Conservation (phyloP, 257 asterid genomes). For the Penstemon davidsonii region DNA sequence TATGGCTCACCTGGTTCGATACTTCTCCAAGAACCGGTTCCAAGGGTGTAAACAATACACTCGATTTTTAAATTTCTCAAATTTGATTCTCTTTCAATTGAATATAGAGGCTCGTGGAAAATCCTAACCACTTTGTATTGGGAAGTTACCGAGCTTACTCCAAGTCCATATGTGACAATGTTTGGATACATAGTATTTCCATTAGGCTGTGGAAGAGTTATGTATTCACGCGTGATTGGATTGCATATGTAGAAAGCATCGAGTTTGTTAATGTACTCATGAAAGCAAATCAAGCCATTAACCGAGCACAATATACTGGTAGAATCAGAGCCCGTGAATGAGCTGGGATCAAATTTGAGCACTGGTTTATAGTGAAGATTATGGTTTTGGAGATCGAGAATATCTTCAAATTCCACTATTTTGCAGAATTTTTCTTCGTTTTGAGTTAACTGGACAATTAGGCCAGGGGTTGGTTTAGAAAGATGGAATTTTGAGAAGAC, state of each 20-base stretch:
- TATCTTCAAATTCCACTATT: constrained; percentile 26
- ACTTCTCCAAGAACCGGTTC: constrained; percentile 39
- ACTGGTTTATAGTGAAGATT: constrained; percentile 27
- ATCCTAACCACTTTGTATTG: constrained; percentile 25
- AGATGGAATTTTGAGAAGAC: constrained; percentile 32
- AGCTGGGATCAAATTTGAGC: constrained; percentile 12
- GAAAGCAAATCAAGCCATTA: constrained; percentile 30
- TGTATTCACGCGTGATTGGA: constrained; percentile 39
- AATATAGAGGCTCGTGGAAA: constrained; percentile 2
- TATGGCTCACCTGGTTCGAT: constrained; percentile 8
- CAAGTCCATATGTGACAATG: constrained; percentile 38
- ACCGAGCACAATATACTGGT: constrained; percentile 5
- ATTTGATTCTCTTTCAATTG: not conserved
- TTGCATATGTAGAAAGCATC: constrained; percentile 34
- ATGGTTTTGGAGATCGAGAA: constrained; percentile 15
- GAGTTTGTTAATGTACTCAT: not conserved
- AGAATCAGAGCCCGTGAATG: not conserved
- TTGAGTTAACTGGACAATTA: constrained; percentile 3
- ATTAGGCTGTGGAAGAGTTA: constrained; percentile 25
- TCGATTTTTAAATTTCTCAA: constrained; percentile 13
- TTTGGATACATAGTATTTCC: constrained; percentile 10
- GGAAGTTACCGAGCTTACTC: constrained; percentile 27
- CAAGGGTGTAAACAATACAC: constrained; percentile 43
- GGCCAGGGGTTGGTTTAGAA: constrained; percentile 28
- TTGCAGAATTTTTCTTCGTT: not conserved